A percentile compares a stretch with the other conserved stretches of the same genome.
phyloP scores from a whole-genome alignment of 2,329 filamentous ascomycete genomes.

The Dendryphion nanum region DNA sequence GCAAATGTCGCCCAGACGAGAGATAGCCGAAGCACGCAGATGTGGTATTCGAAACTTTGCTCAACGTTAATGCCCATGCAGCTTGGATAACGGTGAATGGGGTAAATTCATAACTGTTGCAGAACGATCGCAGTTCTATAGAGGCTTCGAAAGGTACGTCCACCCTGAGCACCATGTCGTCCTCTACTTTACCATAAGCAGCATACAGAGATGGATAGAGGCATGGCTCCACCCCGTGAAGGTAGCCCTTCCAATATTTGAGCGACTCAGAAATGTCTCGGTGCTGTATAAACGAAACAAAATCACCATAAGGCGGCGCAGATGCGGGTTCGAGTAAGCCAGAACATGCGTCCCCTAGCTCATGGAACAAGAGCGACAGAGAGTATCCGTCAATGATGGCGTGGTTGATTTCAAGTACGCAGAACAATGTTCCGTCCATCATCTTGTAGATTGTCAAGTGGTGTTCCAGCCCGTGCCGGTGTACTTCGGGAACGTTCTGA shows the following conservation, averaged over 20 bases:
- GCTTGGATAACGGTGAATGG: conserved; percentile 19
- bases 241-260: conserved; percentile 51
- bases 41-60: conserved; percentile 23
- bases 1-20: conserved; percentile 39
- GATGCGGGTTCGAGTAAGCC: no score
- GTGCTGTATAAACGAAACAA: no score
- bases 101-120: conserved; percentile 8
- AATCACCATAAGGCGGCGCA: no score
- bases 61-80: conserved; percentile 37
- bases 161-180: conserved; percentile 8
- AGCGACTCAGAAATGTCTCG: no score
- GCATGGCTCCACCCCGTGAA: conserved; percentile 46
- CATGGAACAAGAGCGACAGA: conserved; percentile 44
- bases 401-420: conserved; percentile 49
- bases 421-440: conserved; percentile 31
- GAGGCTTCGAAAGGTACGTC: conserved; percentile 9
- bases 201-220: conserved; percentile 53
- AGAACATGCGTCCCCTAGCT: conserved; percentile 39
- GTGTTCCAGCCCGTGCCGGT: no score
- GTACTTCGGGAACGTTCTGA: conserved; percentile 3
- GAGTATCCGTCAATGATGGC: conserved; percentile 49
- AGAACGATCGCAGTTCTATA: background rate
- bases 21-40: conserved; percentile 45
- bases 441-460: conserved; percentile 43
- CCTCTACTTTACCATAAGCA: no score